Evolutionary conservation across 2,329 filamentous ascomycete species (phyloP).

Genomic region (Mycogone perniciosa): DNA sequence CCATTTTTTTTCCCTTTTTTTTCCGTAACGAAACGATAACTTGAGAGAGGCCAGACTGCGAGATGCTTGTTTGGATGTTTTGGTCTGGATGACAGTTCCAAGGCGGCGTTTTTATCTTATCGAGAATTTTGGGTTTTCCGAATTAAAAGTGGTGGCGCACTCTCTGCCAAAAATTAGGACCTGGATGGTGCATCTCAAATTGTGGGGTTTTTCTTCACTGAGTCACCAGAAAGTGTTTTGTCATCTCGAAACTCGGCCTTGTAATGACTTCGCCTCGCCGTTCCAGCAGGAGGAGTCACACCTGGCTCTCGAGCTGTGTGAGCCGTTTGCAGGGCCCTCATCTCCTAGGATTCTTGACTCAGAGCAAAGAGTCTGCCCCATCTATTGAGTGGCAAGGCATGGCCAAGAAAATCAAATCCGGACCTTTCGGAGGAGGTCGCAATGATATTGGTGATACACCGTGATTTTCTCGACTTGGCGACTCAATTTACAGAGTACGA

Average conservation of each 20-base stretch:
- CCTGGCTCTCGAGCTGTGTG: too few relatives aligned
- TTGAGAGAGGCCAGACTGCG: background rate
- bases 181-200: background rate
- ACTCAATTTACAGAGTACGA: too few relatives aligned
- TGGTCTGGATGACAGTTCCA: background rate
- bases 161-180: conserved; percentile 3
- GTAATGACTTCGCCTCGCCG: too few relatives aligned
- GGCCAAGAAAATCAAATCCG: too few relatives aligned
- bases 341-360: too few relatives aligned
- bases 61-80: background rate
- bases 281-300: too few relatives aligned
- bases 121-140: conserved; percentile 10
- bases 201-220: background rate
- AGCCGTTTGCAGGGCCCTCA: too few relatives aligned
- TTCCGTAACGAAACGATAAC: background rate
- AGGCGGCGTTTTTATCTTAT: conserved; percentile 13
- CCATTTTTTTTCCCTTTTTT: conserved; percentile 5
- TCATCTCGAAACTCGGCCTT: background rate
- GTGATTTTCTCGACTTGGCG: too few relatives aligned
- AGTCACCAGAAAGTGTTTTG: background rate
- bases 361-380: too few relatives aligned
- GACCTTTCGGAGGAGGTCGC: too few relatives aligned
- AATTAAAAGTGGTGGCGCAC: conserved; percentile 5
- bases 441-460: too few relatives aligned
- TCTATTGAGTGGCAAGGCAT: too few relatives aligned